Evolutionary conservation across 139 green algal genomes (phyloP), one percentile per base, ranked within the genome.

Genomic region (Edaphochlamys debaryana): DNA sequence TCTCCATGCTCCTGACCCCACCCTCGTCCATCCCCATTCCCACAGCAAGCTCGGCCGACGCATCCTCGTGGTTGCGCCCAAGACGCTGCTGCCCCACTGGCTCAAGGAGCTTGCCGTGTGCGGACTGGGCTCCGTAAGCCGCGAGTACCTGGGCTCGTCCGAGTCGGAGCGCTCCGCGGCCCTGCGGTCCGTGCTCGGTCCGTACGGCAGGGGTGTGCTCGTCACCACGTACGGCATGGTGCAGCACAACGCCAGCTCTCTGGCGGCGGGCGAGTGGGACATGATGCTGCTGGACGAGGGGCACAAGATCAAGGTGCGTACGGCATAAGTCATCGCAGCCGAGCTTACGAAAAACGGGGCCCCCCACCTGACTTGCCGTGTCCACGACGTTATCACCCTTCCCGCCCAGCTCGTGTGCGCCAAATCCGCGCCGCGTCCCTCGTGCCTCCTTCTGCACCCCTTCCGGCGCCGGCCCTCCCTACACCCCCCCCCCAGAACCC

Each of bases 161-260:
- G 83, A 66, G 20, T 63, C 67, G 1, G 90, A 91, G 82, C 82
- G 90, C 6, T 30, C 62, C 15, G 37, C 67, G 32, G 67, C 84
- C 32, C 73, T 93, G 80, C 67, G 79, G 3, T 70, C 73, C 9
- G 69, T 90, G 7, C 70, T 67, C 6, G 27, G 32, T 58, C 79
- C 84, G 87, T 80, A 48, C 40, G 64, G 76, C 22, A 19, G 77
- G 62, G 68, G 94, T 42, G 89, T 99, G 30, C 85, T 99, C 69
- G 87, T 99, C 63, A 98, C 95, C 9, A 98, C 96, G 5, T 99
- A 99, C 82, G 96, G 95, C 58, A 98, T 98, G 95, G 89, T 98
- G 69, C 86, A 90, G 82, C 92, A 97, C 91, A 98, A 99, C 80
- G 77, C 88, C 0, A 82, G 78, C 23, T 50, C 67, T 67, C 92